Evolutionary conservation across 2,329 filamentous ascomycete genomes (phyloP).

Genomic region (Iodosphaeria phyllophila): DNA sequence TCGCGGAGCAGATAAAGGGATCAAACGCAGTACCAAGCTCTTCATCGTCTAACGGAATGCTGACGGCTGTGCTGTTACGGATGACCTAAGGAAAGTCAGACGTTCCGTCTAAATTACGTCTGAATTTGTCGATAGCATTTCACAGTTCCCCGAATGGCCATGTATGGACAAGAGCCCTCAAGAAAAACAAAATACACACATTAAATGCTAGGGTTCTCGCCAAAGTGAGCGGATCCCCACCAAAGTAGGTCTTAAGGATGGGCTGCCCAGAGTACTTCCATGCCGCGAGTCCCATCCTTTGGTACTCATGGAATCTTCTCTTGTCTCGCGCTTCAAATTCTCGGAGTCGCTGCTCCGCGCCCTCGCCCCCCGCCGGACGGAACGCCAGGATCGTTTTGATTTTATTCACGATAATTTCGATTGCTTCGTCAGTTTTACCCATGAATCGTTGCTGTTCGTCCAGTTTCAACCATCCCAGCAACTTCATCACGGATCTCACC

Average conservation of each 20-base stretch:
- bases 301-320: conserved; percentile 7
- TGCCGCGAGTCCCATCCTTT: conserved; percentile 7
- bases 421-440: too few relatives aligned
- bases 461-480: conserved; percentile 9
- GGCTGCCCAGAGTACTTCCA: conserved; percentile 9
- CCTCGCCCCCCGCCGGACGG: conserved; percentile 7
- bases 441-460: too few relatives aligned
- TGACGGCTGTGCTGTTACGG: conserved; percentile 6
- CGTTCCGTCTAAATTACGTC: conserved; percentile 2
- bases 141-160: background rate
- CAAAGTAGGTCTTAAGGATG: conserved; percentile 5
- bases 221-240: conserved; percentile 4
- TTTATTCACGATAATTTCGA: conserved; percentile 5
- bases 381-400: conserved; percentile 5
- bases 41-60: conserved; percentile 7
- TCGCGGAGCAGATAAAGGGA: conserved; percentile 13
- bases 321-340: conserved; percentile 5
- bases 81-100: conserved; percentile 5
- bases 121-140: background rate
- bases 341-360: conserved; percentile 4
- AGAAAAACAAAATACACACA: background rate
- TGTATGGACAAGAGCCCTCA: background rate
- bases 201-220: conserved; percentile 1
- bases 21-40: conserved; percentile 9
- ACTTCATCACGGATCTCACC: conserved; percentile 10